Percentiles rank a stretch among this genome's conserved stretches.
Conservation (phyloP, 2,329 filamentous ascomycete species). For the Raffaelea ambrosiae region DNA sequence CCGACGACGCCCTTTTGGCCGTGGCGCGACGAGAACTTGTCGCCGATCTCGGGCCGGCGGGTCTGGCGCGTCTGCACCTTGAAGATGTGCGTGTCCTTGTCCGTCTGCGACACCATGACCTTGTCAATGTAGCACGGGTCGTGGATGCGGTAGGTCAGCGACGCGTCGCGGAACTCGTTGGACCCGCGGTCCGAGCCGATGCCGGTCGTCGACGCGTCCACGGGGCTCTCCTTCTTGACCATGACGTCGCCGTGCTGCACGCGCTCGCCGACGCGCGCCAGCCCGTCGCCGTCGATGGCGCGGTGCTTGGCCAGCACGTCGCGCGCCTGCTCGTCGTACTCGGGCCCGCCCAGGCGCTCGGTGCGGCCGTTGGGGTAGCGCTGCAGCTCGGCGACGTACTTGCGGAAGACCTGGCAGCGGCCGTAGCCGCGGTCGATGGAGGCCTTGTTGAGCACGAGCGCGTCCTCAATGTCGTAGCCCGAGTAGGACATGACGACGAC, state of each 20-base stretch:
- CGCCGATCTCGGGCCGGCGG: conserved; percentile 84
- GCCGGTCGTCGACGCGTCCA: conserved; percentile 66
- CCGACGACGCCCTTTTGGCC: conserved; percentile 97
- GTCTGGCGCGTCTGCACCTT: conserved; percentile 97
- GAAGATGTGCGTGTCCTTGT: conserved; percentile 76
- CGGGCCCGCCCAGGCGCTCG: conserved; percentile 56
- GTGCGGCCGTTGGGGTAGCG: conserved; percentile 76
- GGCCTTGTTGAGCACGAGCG: conserved; percentile 91
- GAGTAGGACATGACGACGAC: conserved; percentile 99
- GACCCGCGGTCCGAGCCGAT: conserved; percentile 58
- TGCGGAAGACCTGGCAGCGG: conserved; percentile 95
- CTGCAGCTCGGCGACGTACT: conserved; percentile 79
- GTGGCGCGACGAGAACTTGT: conserved; percentile 98
- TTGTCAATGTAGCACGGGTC: conserved; percentile 92
- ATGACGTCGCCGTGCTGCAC: conserved; percentile 75
- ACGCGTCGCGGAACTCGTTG: conserved; percentile 58
- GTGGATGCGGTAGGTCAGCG: conserved; percentile 71
- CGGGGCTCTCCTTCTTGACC: conserved; percentile 80
- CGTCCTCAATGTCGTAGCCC: conserved; percentile 98
- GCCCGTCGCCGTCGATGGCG: conserved; percentile 73
- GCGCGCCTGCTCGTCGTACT: conserved; percentile 53
- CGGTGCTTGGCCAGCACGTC: conserved; percentile 59
- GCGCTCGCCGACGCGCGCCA: conserved; percentile 77
- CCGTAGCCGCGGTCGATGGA: conserved; percentile 93
- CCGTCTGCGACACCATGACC: conserved; percentile 85